Evolutionary conservation across 164 flowering plant species (phyloP), one percentile per base, ranked within the genome.

Genomic region (Malania oleifera): DNA sequence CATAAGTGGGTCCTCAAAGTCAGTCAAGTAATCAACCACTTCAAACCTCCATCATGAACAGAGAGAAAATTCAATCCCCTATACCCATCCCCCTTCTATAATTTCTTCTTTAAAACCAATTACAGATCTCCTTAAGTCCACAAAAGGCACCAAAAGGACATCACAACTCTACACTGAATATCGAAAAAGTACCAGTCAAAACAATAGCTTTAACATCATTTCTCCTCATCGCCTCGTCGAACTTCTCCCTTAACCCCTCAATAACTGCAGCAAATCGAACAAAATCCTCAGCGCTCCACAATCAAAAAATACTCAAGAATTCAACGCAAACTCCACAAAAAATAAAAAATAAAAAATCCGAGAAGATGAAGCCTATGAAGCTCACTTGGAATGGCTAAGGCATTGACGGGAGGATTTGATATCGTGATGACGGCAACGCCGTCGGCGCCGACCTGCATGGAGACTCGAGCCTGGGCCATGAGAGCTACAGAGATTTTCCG

Each of bases 381-480:
- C 24, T 61, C 67, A 91, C 96, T 65, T 8, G 78, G 67, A 60
- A 76, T 56, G 8, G 93, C 83, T 14, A 91, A 63, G 19, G 93
- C 81, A 59, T 91, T 91, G 40, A 91, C 96, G 14, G 96, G 96
- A 46, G 97, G 97, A 77, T 91, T 91, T 34, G 54, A 70, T 37
- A 91, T 74, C 60, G 86, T 77, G 76, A 91, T 78, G 55, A 91
- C 72, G 2, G 92, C 98, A 41, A 91, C 96, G 58, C 96, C 96
- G 50, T 89, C 96, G 68, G 52, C 54, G 20, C 95, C 89, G 17
- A 91, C 89, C 50, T 83, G 86, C 79, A 91, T 70, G 47, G 82
- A 68, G 8, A 84, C 85, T 41, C 67, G 26, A 51, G 59, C 61
- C 35, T 38, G 38, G 44, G 75, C 77, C 85, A 83, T 80, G 41